Evolutionary conservation across 176 grass and related monocot species (phyloP), one percentile per base, ranked within the genome.

Genomic region (Themeda triandra): DNA sequence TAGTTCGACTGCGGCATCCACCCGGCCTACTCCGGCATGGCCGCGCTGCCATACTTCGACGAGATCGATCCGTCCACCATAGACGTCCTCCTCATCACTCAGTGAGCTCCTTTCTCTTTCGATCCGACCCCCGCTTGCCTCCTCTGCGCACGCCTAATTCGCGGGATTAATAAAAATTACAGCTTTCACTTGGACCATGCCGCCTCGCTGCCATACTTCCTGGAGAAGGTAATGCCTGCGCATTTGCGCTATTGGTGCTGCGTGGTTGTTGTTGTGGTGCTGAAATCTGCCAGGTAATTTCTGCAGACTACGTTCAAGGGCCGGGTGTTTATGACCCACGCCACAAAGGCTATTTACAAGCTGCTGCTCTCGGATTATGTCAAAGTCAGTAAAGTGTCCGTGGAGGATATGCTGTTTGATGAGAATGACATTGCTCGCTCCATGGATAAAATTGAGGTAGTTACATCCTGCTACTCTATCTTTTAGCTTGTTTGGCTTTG

Each of bases 141-240:
- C 6, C 36, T 4, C 4, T 4, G 2, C 13, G 23, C 42, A 27
- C 60, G 33, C 41, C 44, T 77, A 69, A 71, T 32, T 73, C 86
- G 18, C 2, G 4, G 45, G 6, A 23, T 59, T 73, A 5, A 56
- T 73, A 9, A 68, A 15, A 81, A 37, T 42, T 77, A 59, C 87
- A 98, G 95, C 85, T 98, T 98, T 91, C 95, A 98, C 82, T 76
- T 98, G 88, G 95, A 98, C 86, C 95, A 98, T 82, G 95, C 95
- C 60, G 95, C 95, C 24, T 98, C 95, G 23, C 73, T 98, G 33
- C 95, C 95, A 0, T 98, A 98, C 83, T 98, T 98, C 68, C 68
- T 98, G 72, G 92, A 98, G 83, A 98, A 98, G 95, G 95, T 93
- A 88, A 65, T 33, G 60, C 15, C 79, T 18, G 10, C 49, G 9